Conservation (phyloP, 768 basidiomycete genomes). For the Mrakia frigida region DNA sequence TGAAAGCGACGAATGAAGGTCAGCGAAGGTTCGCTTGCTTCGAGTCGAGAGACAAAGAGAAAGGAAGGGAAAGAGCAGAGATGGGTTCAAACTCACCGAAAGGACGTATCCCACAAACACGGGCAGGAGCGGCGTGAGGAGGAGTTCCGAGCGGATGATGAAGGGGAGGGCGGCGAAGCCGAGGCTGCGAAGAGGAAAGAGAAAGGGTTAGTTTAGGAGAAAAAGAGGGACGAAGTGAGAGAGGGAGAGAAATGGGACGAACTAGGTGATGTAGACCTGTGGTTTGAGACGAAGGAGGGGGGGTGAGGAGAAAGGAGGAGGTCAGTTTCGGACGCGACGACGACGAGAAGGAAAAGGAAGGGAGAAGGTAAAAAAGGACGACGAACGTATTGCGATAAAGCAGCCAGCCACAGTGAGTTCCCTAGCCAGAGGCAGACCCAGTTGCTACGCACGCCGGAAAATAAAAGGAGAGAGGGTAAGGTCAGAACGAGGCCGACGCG, state of each 20-base stretch:
- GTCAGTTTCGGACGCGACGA: not conserved
- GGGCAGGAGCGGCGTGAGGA: slow-evolving; percentile 84
- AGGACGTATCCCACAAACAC: slow-evolving; percentile 79
- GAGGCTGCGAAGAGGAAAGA: slow-evolving; percentile 17
- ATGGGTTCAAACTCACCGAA: slow-evolving; percentile 45
- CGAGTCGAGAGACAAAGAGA: not conserved
- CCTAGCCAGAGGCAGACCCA: slow-evolving; percentile 33
- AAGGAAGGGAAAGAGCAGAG: not conserved
- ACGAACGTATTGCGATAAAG: slow-evolving; percentile 30
- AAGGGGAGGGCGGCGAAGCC: slow-evolving; percentile 71
- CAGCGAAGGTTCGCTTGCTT: not conserved
- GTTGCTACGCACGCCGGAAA: too few species aligned
- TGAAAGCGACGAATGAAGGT: not conserved
- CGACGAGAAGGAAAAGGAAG: too few species aligned
- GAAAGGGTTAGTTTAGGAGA: not conserved
- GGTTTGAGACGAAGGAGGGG: slow-evolving; percentile 46
- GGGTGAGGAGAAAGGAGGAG: slow-evolving; percentile 44
- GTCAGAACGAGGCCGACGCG: not conserved
- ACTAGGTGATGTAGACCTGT: slow-evolving; percentile 85
- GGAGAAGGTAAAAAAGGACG: not conserved
- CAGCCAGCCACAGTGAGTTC: slow-evolving; percentile 31
- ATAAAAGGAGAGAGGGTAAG: not conserved
- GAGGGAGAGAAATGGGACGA: slow-evolving; percentile 50
- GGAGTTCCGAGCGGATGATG: slow-evolving; percentile 77
- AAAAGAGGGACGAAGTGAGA: not conserved